phyloP scores from a whole-genome alignment of 176 grass and related monocot genomes.

The Thalia dealbata region DNA sequence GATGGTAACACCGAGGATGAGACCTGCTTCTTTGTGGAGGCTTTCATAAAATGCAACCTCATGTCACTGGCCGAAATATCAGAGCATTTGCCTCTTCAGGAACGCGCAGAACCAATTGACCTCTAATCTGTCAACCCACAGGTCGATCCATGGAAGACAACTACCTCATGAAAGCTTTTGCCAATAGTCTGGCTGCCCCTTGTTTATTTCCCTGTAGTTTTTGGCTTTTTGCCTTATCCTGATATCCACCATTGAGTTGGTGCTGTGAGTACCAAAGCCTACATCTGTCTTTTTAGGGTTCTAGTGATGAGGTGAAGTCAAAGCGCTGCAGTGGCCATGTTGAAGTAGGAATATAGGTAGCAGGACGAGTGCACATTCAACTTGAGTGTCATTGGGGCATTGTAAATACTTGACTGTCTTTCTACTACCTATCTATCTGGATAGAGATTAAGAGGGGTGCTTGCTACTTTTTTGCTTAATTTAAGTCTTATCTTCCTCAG shows the following conservation, averaged over 20 bases:
- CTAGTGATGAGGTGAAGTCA: not conserved
- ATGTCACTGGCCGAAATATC: not conserved
- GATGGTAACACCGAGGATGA: constrained; percentile 6
- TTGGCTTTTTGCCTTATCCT: not conserved
- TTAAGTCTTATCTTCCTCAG: not conserved
- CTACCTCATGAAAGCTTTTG: not conserved
- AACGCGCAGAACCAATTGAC: not conserved
- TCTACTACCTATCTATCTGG: not conserved
- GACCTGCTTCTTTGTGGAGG: constrained; percentile 6
- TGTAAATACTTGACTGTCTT: not conserved
- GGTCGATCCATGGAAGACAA: not conserved
- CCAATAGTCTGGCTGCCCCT: not conserved
- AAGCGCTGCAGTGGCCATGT: not conserved
- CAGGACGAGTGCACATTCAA: not conserved
- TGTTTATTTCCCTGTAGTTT: not conserved
- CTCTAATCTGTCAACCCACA: not conserved
- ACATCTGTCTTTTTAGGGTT: not conserved
- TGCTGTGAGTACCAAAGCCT: not conserved
- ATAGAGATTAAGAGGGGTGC: not conserved
- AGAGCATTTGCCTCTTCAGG: not conserved
- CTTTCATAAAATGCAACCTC: not conserved
- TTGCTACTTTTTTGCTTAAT: not conserved
- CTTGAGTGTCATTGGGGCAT: not conserved
- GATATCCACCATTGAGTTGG: not conserved
- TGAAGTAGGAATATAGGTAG: not conserved